Percentiles rank a stretch among this genome's conserved stretches.
These are phyloP conservation scores for Eustoma russellianum DNA, from an alignment of 257 asterid genomes.

Conservation along the genomic window DNA sequence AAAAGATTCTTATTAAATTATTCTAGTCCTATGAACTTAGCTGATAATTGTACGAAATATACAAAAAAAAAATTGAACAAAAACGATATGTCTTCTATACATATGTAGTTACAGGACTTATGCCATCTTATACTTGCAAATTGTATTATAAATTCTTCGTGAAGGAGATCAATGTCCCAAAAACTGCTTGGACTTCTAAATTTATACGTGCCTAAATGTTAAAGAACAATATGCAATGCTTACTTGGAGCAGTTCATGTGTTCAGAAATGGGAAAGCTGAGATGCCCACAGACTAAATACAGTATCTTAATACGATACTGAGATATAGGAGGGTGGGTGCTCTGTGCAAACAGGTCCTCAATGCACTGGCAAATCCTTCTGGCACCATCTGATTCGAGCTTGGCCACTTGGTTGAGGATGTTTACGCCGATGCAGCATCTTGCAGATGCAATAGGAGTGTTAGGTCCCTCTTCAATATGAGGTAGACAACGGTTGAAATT, in stretches of 20 bases:
- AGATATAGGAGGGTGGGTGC: conserved; percentile 1
- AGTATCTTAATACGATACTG: conserved; percentile 16
- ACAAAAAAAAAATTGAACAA: no score
- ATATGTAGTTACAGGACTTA: no score
- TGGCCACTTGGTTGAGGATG: conserved; percentile 12
- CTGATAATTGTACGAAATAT: no score
- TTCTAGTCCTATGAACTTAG: no score
- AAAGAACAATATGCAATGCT: background rate
- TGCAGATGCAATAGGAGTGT: background rate
- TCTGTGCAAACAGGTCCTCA: conserved; percentile 9
- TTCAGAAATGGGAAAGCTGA: conserved; percentile 37
- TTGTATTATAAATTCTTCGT: no score
- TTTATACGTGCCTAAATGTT: no score
- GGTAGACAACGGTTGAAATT: background rate
- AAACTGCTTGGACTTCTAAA: no score
- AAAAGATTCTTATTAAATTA: no score
- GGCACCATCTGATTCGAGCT: conserved; percentile 7
- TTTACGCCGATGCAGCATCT: conserved; percentile 5
- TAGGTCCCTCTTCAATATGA: background rate
- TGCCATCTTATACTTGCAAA: no score
- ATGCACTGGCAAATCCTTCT: conserved; percentile 26
- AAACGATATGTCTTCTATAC: no score
- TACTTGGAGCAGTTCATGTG: conserved; percentile 30
- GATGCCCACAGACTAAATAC: conserved; percentile 20
- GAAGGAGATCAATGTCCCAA: no score